Evolutionary conservation across 1,284 basidiomycete genomes (phyloP), one percentile per base, ranked within the genome.

Genomic region (Tilletiopsis washingtonensis): DNA sequence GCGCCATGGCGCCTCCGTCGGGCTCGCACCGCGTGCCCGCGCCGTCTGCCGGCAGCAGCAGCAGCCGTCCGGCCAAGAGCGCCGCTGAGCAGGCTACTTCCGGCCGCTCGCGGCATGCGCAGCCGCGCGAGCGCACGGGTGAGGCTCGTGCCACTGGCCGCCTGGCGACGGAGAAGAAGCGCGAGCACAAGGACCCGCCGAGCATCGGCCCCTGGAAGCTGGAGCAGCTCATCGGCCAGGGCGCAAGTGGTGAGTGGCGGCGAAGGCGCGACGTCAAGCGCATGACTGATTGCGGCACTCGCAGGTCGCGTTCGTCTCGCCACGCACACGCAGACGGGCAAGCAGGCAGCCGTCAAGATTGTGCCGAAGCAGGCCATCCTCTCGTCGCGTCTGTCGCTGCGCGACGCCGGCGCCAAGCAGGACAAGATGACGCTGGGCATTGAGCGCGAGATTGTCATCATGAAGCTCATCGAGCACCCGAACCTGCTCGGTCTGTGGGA

Each of bases 381-480:
- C 44, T 79, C 78, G 47, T 85, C 86, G 45, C 79, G 82, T 20
- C 80, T 84, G 73, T 85, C 85, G 48, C 77, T 88, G 61, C 79
- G 81, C 56, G 81, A 83, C 57, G 81, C 85, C 12, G 81, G 79
- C 21, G 83, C 72, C 48, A 76, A 76, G 82, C 61, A 81, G 54
- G 89, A 94, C 67, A 93, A 91, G 76, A 84, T 89, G 62, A 79
- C 86, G 54, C 81, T 88, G 41, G 84, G 85, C 40, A 85, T 97
- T 59, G 91, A 97, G 75, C 82, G 91, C 58, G 94, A 99, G 76
- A 97, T 98, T 55, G 90, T 97, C 63, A 88, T 98, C 74, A 97
- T 99, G 93, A 97, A 97, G 75, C 84, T 98, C 23, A 87, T 98
- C 67, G 87, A 94, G 65, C 93, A 99, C 72, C 91, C 93, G 2